Base-by-base conservation (phyloP, 1,284 basidiomycete species). In the Cutaneotrichosporon mucoides region DNA sequence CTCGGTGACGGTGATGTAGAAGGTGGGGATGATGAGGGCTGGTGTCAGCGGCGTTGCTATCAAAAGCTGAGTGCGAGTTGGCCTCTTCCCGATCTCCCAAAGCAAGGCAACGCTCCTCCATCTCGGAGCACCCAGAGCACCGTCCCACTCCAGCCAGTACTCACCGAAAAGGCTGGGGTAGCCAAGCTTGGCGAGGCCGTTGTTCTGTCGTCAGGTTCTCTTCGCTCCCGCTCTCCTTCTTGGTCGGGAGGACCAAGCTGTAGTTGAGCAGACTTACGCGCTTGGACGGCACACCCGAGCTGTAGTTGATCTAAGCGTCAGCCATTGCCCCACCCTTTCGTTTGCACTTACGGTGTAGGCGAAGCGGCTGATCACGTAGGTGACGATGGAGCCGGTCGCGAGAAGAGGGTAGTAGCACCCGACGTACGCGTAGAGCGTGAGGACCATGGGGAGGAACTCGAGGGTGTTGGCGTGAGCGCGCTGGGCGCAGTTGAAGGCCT, bases 381-480 rank as follows among this genome's bases (percentile, higher is more conserved):
- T 16, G 44, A 65, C n/a, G 46, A 62, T 48, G 38, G 63, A 52
- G 7, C 34, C 62, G n/a, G 70, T 66, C 9, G 72, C 68, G 33
- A 67, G 13, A 41, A 64, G 62, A 44, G 74, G 74, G 63, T 76
- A 63, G 66, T 65, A 74, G 44, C 44, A 45, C 68, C 73, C 63
- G 49, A 73, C 47, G 67, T 65, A 75, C 4, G 57, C 63, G 47
- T 61, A 64, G 34, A 68, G 16, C 7, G 57, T 55, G 15, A 77
- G 52, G 47, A 70, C 38, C 60, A 59, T 68, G 1, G 73, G 69
- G 34, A 69, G 43, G 50, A 54, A 61, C 67, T 76, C 75, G 54
- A 75, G 66, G 16, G 71, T 73, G 65, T 76, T 76, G 15, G 59
- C 66, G 61, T 75, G 69, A 37, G 69, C 69, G 50, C 75, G 64